Base-by-base conservation (phyloP, 2,329 filamentous ascomycete species). In the Penicillium sumatraense region DNA sequence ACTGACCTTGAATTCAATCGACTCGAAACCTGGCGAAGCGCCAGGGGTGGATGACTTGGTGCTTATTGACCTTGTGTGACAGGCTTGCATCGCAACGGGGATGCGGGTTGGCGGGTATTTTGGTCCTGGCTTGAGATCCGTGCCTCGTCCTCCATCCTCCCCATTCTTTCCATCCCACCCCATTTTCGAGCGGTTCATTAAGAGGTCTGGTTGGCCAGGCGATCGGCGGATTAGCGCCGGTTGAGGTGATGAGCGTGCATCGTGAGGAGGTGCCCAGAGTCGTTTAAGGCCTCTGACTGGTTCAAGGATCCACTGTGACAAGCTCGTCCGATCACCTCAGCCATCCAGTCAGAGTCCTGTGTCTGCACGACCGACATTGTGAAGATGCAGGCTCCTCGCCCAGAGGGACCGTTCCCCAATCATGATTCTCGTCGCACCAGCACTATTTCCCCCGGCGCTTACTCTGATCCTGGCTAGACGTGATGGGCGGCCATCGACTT, bases 181-280 rank as follows among this genome's bases (percentile, higher is more conserved):
- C n/a, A 29, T 23, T 26, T 38, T 23, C 27, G 44, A 63, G 69
- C 69, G 69, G 66, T 67, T 72, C 69, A 62, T 51, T 47, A 59
- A 21, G 29, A 11, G 18, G 24, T 61, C 27, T 71, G 68, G 67
- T 72, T 72, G 69, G 69, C 58, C 62, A 58, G 62, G 41, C 62
- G 62, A 69, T 70, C 62, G 64, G 51, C 57, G 59, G 47, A 36
- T 68, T 68, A 65, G 68, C 67, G 69, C 69, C 65, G 64, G 65
- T 53, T 51, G 53, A 59, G 57, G 59, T 60, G 60, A 61, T 49
- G 58, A 61, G 59, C 61, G 54, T 61, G 59, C 59, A 57, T 62
- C 49, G 54, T 51, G 49, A 58, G 57, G 47, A 49, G 52, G 27
- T 45, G 53, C 29, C 24, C 24, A 45, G 40, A 53, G 31, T 27